Conservation (phyloP, 2,329 filamentous ascomycete species). For the Apiospora aurea region DNA sequence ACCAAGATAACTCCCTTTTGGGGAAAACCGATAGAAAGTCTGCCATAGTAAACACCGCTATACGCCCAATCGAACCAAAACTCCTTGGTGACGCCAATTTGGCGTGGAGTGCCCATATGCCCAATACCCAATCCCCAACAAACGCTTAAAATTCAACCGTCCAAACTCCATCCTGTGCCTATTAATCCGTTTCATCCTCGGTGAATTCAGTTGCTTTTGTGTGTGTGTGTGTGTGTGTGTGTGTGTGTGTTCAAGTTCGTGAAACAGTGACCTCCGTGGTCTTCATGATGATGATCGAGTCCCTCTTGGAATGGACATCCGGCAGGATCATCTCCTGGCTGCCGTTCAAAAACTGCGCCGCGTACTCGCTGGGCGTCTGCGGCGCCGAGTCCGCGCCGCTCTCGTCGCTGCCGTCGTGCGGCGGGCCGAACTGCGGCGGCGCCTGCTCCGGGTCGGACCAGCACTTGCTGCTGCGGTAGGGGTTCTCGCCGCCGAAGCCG, state of each 20-base stretch:
- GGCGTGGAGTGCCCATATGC: neutral
- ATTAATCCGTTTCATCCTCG: neutral
- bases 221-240: no score
- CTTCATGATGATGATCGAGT: constrained; percentile 5
- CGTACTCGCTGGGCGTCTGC: neutral
- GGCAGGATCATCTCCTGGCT: neutral
- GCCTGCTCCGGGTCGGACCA: neutral
- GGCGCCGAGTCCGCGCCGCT: neutral
- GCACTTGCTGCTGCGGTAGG: no score
- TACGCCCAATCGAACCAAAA: neutral
- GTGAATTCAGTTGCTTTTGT: neutral
- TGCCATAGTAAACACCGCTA: neutral
- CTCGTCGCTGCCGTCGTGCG: neutral
- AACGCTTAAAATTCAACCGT: neutral
- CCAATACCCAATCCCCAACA: neutral
- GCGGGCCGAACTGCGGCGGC: neutral
- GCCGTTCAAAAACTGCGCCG: neutral
- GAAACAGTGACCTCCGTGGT: constrained; percentile 9
- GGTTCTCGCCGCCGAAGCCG: neutral
- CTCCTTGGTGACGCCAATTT: neutral
- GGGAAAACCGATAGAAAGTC: no score
- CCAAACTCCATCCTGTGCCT: neutral
- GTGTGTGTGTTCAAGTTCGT: neutral
- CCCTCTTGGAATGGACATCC: neutral
- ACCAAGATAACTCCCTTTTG: no score